Evolutionary conservation across 768 basidiomycete species (phyloP).

Genomic region (Panaeolus papilionaceus): DNA sequence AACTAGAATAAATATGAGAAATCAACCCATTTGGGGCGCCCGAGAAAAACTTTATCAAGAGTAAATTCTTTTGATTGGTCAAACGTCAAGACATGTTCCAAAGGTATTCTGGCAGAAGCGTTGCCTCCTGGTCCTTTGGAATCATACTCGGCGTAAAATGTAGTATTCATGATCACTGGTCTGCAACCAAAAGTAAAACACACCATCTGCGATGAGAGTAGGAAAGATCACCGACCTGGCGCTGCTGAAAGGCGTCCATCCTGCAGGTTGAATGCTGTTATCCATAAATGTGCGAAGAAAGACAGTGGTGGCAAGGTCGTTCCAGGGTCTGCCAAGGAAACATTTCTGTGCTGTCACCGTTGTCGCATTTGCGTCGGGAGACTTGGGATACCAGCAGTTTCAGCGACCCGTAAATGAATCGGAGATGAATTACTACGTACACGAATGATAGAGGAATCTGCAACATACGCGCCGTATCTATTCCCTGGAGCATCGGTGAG

Average conservation of each 20-base stretch:
- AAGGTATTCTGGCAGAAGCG: slow-evolving; percentile 44
- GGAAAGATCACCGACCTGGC: slow-evolving; percentile 36
- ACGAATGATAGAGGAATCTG: slow-evolving; percentile 60
- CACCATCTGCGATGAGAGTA: not conserved
- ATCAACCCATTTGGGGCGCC: slow-evolving; percentile 62
- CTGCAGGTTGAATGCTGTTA: slow-evolving; percentile 53
- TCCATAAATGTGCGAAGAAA: slow-evolving; percentile 66
- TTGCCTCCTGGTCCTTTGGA: slow-evolving; percentile 68
- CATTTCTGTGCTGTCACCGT: slow-evolving; percentile 50
- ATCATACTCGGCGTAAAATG: slow-evolving; percentile 63
- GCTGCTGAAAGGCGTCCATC: slow-evolving; percentile 56
- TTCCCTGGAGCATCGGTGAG: slow-evolving; percentile 55
- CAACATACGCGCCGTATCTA: slow-evolving; percentile 62
- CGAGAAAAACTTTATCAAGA: slow-evolving; percentile 57
- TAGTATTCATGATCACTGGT: slow-evolving; percentile 54
- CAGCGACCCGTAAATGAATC: not conserved
- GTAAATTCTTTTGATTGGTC: slow-evolving; percentile 48
- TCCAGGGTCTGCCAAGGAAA: slow-evolving; percentile 72
- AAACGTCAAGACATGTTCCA: slow-evolving; percentile 53
- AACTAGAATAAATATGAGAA: slow-evolving; percentile 45
- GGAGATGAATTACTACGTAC: slow-evolving; percentile 37
- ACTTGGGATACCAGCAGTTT: slow-evolving; percentile 39
- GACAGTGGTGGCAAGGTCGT: slow-evolving; percentile 59
- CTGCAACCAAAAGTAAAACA: slow-evolving; percentile 30
- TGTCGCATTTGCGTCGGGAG: slow-evolving; percentile 62